Percentiles rank a stretch among this genome's conserved stretches.
Evolutionary conservation across 2,329 filamentous ascomycete genomes (phyloP).

Genomic region (Botrytis aclada): DNA sequence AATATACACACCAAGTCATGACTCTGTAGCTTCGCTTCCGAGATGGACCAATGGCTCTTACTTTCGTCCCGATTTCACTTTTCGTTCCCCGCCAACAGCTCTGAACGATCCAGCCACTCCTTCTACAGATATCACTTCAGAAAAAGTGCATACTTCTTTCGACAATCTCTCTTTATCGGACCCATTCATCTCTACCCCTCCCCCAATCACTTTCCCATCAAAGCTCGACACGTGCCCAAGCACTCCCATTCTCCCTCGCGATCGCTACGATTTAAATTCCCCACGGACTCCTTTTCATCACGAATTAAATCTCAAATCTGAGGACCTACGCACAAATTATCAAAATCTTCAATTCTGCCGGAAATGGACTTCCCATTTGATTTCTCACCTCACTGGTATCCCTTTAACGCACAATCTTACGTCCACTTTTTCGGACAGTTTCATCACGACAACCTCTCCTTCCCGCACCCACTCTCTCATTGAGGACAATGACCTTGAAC

Average conservation of each 20-base stretch:
- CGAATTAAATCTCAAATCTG: too few species aligned
- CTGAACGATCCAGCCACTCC: too few species aligned
- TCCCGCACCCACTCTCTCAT: background rate
- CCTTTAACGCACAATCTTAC: background rate
- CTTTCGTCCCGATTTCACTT: background rate
- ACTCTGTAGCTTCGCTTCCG: too few species aligned
- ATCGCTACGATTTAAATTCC: background rate
- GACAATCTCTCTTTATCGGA: too few species aligned
- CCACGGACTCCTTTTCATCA: background rate
- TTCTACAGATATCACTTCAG: too few species aligned
- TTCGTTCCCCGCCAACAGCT: background rate
- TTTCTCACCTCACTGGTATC: background rate
- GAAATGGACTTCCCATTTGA: slow-evolving; percentile 9
- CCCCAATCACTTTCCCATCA: too few species aligned
- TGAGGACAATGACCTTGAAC: too few species aligned
- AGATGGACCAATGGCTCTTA: too few species aligned
- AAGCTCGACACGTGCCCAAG: background rate
- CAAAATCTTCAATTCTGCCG: background rate
- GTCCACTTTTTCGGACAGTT: background rate
- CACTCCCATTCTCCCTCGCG: background rate
- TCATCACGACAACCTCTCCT: too few species aligned
- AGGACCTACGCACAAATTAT: background rate
- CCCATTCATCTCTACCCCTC: too few species aligned
- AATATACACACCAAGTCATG: too few species aligned
- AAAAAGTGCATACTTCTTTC: too few species aligned